Evolutionary conservation across 805 yeast genomes (phyloP), one percentile per base, ranked within the genome.

Genomic region (Allodekkera sacchari): DNA sequence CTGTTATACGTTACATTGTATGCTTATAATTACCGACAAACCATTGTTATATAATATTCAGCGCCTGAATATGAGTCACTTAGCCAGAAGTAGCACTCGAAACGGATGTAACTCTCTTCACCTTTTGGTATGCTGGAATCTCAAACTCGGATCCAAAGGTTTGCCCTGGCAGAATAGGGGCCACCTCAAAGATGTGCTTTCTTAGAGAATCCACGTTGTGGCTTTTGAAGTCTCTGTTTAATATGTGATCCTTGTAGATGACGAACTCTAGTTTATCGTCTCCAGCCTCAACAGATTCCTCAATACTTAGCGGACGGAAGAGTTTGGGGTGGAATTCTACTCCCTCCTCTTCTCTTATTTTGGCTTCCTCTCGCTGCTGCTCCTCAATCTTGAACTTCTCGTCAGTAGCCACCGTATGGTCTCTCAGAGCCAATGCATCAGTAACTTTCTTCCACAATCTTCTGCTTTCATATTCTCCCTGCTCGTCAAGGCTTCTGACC

Each of bases 361-460:
- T 80, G 11, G 95, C 85, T 25, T 64, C 58, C 13, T 59, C 59
- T 52, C 98, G 72, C 60, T 92, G 98, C n/a, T 66, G 67, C 38
- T 84, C 82, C 59, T 92, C 98, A 34, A 92, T 84, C 44, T 74
- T 71, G 50, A 65, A 81, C 58, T 92, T 92, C 51, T 87, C 95
- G 19, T 77, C 81, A 0, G 98, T 92, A 1, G 97, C 97, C 4
- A 64, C 61, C 12, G 64, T 68, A 55, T 92, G 98, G 52, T 92
- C 74, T 42, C 95, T 71, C 23, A 63, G 53, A 3, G 80, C 80
- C n/a, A 92, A 63, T 0, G 95, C 96, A 39, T 74, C 75, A 9
- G 83, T 70, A 2, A 94, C 95, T 25, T 77, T 66, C 28, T 70
- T 60, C 98, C 98, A 92, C 28, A 92, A 59, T 35, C 68, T 73